Base-by-base conservation (phyloP, 2,329 filamentous ascomycete species). In the Penicillium olsonii region DNA sequence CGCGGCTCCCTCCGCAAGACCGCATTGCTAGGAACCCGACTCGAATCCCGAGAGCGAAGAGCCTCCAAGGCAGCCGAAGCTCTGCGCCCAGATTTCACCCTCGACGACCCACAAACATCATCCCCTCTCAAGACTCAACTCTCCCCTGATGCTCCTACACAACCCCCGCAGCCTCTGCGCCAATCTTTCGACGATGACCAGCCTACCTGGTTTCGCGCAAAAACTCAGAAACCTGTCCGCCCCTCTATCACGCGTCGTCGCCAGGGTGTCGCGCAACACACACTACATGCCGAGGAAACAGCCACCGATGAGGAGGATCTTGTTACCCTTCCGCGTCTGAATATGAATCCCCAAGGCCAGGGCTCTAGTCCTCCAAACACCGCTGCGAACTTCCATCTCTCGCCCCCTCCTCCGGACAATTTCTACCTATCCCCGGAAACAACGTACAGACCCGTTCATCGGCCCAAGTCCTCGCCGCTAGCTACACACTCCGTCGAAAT, bases 1-100 rank as follows among this genome's bases (percentile, higher is more conserved):
- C 88, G 88, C 66, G 91, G 90, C 4, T 96, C 92, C 10, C 76
- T 96, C 67, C 83, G 92, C 52, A 96, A 96, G 71, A 90, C 89
- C 10, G 91, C 90, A 20, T 77, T 96, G 41, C 78, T 96, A 15
- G 89, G 90, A 14, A 87, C 66, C 51, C 56, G 69, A 17, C 54
- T 71, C 29, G 66, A 72, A 45, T 61, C 62, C 27, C 67, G 64
- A 34, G 68, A 71, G 42, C 69, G 67, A 55, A 65, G 61, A 40
- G 41, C 51, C 26, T 50, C 52, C 27, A 60, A 59, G 41, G 53
- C 45, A 24, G 53, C 52, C 14, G 63, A 64, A 31, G 47, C 49
- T 17, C 35, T 47, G 20, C 50, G 52, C 37, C 15, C 33, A 35
- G n/a, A 35, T n/a, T 37, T 45, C 42, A 46, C 53, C 15, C 24